These are phyloP conservation scores for Hanseniaspora pseudoguilliermondii DNA, from an alignment of 805 yeast genomes.

Conservation along the genomic window DNA sequence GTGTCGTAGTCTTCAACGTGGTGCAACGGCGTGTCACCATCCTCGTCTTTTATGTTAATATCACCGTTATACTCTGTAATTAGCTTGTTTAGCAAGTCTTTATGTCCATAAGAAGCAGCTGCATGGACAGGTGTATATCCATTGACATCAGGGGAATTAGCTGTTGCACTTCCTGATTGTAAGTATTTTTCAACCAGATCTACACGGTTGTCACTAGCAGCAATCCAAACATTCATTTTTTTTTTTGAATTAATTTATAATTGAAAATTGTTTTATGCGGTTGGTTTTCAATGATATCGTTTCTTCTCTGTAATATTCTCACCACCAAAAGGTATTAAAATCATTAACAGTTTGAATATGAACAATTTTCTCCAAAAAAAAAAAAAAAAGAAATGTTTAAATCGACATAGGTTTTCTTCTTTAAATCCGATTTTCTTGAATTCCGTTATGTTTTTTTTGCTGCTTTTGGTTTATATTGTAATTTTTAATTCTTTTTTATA, in stretches of 20 bases:
- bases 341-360: too few species aligned
- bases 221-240: conserved; percentile 72
- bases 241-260: neutral
- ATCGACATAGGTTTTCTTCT: neutral
- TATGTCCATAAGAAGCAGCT: conserved; percentile 85
- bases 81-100: conserved; percentile 39
- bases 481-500: neutral
- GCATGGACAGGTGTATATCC: conserved; percentile 98
- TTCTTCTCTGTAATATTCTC: too few species aligned
- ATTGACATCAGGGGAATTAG: conserved; percentile 74
- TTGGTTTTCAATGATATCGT: too few species aligned
- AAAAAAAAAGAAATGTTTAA: neutral
- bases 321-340: too few species aligned
- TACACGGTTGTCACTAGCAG: conserved; percentile 74
- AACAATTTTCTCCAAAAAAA: neutral
- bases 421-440: neutral
- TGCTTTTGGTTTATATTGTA: neutral
- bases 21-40: conserved; percentile 93
- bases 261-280: too few species aligned
- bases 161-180: conserved; percentile 37
- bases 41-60: conserved; percentile 67
- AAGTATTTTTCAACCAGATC: conserved; percentile 46
- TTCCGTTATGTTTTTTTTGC: neutral
- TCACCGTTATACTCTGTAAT: conserved; percentile 50
- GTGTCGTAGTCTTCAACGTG: conserved; percentile 62